Evolutionary conservation across 768 basidiomycete species (phyloP).

Genomic region (Bullera alba): DNA sequence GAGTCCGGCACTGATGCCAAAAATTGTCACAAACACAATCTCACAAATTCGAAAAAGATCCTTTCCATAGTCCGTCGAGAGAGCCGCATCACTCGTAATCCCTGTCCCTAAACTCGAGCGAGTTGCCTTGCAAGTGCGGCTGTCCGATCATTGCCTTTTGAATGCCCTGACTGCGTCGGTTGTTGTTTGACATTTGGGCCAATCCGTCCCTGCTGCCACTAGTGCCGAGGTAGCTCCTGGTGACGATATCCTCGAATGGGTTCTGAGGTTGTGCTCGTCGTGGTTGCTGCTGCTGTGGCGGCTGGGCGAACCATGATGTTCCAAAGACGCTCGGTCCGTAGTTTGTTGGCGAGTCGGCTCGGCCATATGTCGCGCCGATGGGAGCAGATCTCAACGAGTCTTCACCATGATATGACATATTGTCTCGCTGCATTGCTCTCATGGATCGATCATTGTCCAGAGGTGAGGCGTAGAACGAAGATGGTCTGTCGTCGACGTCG

Average conservation of each 20-base stretch:
- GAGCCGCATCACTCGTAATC: too few species aligned
- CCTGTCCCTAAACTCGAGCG: conserved; percentile 34
- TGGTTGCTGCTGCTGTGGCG: conserved; percentile 8
- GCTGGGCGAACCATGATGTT: conserved; percentile 31
- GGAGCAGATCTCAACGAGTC: conserved; percentile 4
- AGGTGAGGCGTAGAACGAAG: conserved; percentile 44
- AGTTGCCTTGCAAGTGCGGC: conserved; percentile 41
- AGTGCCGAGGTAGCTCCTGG: conserved; percentile 32
- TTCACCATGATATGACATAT: background rate
- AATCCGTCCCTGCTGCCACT: conserved; percentile 6
- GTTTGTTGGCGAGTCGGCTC: conserved; percentile 9
- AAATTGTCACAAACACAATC: background rate
- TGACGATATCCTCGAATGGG: conserved; percentile 43
- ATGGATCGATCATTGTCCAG: conserved; percentile 36
- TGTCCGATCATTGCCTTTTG: conserved; percentile 41
- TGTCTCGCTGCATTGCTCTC: conserved; percentile 14
- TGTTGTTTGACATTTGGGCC: conserved; percentile 2
- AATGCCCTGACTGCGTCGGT: conserved; percentile 8
- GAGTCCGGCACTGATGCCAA: too few species aligned
- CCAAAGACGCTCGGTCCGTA: conserved; percentile 27
- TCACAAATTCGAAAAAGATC: conserved; percentile 11
- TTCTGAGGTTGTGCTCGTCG: conserved; percentile 28
- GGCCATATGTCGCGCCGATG: conserved; percentile 9
- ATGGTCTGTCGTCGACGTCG: conserved; percentile 43
- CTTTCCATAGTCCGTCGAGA: too few species aligned